A percentile compares a stretch with the other conserved stretches of the same genome.
Conservation (phyloP, 352 stramenopile genomes). For the Phytophthora podocarpi region DNA sequence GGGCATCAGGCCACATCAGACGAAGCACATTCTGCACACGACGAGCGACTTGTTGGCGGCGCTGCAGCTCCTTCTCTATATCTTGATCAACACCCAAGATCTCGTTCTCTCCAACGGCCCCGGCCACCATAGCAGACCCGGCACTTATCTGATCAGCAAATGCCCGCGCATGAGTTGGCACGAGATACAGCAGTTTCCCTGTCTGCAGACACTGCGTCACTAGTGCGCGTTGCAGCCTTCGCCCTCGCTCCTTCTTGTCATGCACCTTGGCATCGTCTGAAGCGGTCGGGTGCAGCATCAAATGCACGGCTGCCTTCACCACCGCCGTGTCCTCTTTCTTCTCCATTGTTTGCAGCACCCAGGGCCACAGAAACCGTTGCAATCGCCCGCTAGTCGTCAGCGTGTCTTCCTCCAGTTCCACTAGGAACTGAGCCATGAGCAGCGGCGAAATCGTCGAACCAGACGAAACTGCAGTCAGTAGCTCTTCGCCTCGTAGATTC, state of each 20-base stretch:
- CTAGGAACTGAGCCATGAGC: constrained; percentile 58
- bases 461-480: constrained; percentile 27
- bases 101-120: neutral
- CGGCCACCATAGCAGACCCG: neutral
- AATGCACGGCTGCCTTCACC: constrained; percentile 39
- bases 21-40: constrained; percentile 51
- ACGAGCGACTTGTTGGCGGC: constrained; percentile 36
- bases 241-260: constrained; percentile 38
- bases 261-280: constrained; percentile 21
- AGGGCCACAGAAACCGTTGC: constrained; percentile 60
- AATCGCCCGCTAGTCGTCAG: constrained; percentile 46
- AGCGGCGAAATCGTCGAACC: constrained; percentile 32
- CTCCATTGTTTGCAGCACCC: constrained; percentile 38
- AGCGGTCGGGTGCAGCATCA: constrained; percentile 41
- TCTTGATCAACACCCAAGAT: neutral
- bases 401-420: constrained; percentile 43
- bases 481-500: constrained; percentile 30
- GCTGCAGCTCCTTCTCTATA: constrained; percentile 25
- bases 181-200: constrained; percentile 46
- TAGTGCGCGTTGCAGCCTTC: constrained; percentile 50
- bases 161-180: constrained; percentile 31
- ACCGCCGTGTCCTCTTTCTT: constrained; percentile 19
- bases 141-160: constrained; percentile 15
- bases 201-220: constrained; percentile 43
- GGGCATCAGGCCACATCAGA: constrained; percentile 71